Percentiles rank a stretch among this genome's conserved stretches.
These are phyloP conservation scores for Leccinellum albellum DNA, from an alignment of 768 basidiomycete genomes.

Conservation along the genomic window DNA sequence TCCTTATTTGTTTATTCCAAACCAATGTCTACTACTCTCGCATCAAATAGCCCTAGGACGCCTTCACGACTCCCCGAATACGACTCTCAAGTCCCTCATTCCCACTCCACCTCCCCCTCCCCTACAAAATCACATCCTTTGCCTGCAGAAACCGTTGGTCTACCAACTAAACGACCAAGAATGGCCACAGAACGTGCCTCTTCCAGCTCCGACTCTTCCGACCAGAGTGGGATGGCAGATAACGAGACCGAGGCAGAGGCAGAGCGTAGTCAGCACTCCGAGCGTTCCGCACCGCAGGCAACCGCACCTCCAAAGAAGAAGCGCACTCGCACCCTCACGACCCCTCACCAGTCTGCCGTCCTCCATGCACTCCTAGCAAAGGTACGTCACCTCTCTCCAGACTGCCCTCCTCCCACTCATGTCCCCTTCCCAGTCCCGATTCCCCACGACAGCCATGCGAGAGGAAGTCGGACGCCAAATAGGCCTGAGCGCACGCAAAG, in stretches of 20 bases:
- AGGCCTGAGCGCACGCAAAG: conserved; percentile 86
- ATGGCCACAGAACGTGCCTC: conserved; percentile 26
- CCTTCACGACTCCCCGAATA: conserved; percentile 20
- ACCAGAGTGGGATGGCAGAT: conserved; percentile 57
- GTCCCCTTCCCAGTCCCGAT: conserved; percentile 61
- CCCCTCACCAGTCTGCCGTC: conserved; percentile 86
- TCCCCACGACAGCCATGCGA: conserved; percentile 82
- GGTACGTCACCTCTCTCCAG: conserved; percentile 40
- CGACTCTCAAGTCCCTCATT: conserved; percentile 10
- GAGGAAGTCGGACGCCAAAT: conserved; percentile 86
- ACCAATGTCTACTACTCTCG: conserved; percentile 23
- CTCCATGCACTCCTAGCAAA: conserved; percentile 82
- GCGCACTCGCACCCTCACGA: conserved; percentile 84
- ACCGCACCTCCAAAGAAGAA: conserved; percentile 46
- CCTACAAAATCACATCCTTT: not conserved
- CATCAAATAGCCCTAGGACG: conserved; percentile 11
- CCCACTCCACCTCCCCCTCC: not conserved
- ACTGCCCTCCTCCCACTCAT: not conserved
- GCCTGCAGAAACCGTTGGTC: conserved; percentile 10
- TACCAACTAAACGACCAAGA: conserved; percentile 21
- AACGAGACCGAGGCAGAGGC: conserved; percentile 52
- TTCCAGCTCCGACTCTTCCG: conserved; percentile 38
- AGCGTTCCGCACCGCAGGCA: conserved; percentile 31
- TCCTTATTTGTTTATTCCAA: conserved; percentile 27
- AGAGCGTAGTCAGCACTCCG: conserved; percentile 40